Evolutionary conservation across 257 asterid genomes (phyloP), one percentile per base, ranked within the genome.

Genomic region (Przewalskia tangutica): DNA sequence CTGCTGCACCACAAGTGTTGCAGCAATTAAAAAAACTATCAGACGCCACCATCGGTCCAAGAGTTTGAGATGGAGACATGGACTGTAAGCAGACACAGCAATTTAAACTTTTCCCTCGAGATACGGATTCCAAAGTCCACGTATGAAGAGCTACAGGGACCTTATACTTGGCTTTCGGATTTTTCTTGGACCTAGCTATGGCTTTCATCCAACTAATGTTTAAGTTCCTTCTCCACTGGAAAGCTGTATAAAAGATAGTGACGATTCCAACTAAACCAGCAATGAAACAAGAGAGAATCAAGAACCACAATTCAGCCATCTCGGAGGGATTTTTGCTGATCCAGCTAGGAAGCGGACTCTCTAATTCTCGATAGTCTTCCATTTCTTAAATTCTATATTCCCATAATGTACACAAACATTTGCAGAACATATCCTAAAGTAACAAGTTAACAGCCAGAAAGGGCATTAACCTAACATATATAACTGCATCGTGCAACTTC

Each of bases 161-260:
- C 89, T 90, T 93, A 87, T 87, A 83, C 86, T 88, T 90, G 63
- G 92, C 82, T 91, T 93, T 95, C 2, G 98, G 99, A 63, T 92
- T 90, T 85, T 90, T 93, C 91, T 93, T 95, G 55, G 99, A 95
- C 90, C 97, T 88, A 20, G 97, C 97, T 85, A 93, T 90, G 89
- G 99, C 97, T 87, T 89, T 93, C 97, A 88, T 93, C 99, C 98
- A 95, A 81, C 90, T 92, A 82, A 95, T 70, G 84, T 90, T 93
- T 78, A 95, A 89, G 62, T 95, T 93, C 84, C 97, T 91, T 90
- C 98, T 92, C 99, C 99, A 95, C 66, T 92, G 98, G 81, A 90
- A 93, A 82, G 97, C 98, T 0, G 99, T 91, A 80, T 89, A 93
- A 54, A 90, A 85, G 58, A 95, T 95, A 38, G 98, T 95, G 81